Evolutionary conservation across 75 land plant species (phyloP).

Genomic region (Cryptomeria japonica): DNA sequence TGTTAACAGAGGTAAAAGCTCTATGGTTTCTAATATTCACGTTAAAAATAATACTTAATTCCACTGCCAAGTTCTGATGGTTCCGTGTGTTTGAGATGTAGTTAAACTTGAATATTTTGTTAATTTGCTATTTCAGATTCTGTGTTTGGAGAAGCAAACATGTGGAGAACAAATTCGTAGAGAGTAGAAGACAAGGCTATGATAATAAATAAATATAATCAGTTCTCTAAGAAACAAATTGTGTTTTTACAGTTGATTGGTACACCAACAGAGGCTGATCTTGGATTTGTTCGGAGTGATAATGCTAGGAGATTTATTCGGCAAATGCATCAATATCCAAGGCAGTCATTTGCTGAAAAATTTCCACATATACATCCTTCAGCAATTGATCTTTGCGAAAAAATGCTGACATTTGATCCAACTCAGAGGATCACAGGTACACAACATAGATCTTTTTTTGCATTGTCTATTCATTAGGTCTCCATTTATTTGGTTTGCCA

Average conservation of each 20-base stretch:
- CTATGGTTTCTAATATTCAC: not conserved
- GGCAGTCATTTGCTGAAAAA: slow-evolving; percentile 49
- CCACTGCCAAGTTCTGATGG: not conserved
- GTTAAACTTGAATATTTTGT: not conserved
- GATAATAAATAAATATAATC: slow-evolving; percentile 1
- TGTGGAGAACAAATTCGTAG: not conserved
- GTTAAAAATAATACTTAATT: not conserved
- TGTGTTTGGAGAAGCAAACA: slow-evolving; percentile 8
- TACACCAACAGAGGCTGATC: slow-evolving; percentile 69
- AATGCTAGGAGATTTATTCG: slow-evolving; percentile 70
- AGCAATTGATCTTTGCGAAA: slow-evolving; percentile 82
- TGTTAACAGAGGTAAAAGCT: slow-evolving; percentile 72
- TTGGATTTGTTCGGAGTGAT: slow-evolving; percentile 69
- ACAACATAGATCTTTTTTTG: not conserved
- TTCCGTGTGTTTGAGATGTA: not conserved
- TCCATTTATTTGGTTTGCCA: not conserved
- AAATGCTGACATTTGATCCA: slow-evolving; percentile 87
- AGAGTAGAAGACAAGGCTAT: not conserved
- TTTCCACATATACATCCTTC: slow-evolving; percentile 66
- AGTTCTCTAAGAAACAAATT: not conserved
- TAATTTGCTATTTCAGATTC: not conserved
- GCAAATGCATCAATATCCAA: slow-evolving; percentile 59
- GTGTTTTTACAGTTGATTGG: slow-evolving; percentile 63
- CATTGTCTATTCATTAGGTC: not conserved
- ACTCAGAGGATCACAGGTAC: slow-evolving; percentile 75